These are phyloP conservation scores for Hippophae tibetana DNA, from an alignment of 306 rosid species.

Conservation along the genomic window DNA sequence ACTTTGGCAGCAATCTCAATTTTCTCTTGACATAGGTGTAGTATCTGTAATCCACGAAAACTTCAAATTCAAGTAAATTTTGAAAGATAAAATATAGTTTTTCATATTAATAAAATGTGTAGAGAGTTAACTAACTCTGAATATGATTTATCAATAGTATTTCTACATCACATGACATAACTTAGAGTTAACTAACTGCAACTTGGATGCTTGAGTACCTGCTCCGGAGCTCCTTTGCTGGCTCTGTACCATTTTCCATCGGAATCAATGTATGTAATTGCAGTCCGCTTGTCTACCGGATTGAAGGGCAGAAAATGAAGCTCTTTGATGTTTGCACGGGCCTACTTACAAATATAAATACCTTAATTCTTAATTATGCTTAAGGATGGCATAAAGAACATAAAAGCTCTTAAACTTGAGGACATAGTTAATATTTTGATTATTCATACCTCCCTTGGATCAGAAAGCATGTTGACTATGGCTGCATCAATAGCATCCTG, in stretches of 20 bases:
- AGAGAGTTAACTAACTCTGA: background rate
- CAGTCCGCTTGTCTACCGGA: constrained; percentile 88
- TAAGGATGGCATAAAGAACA: constrained; percentile 9
- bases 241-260: constrained; percentile 65
- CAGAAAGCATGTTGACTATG: constrained; percentile 67
- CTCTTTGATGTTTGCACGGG: constrained; percentile 66
- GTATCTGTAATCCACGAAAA: constrained; percentile 43
- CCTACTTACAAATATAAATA: constrained; percentile 27
- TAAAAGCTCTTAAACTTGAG: background rate
- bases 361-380: constrained; percentile 2
- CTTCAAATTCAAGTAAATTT: constrained; percentile 7
- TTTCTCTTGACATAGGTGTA: constrained; percentile 57
- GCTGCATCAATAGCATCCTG: constrained; percentile 87
- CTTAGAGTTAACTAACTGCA: background rate
- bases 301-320: constrained; percentile 85
- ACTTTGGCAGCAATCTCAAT: constrained; percentile 50
- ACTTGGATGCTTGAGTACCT: constrained; percentile 35
- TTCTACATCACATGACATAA: background rate
- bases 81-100: background rate
- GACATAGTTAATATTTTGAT: background rate
- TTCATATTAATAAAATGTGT: constrained; percentile 8
- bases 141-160: background rate
- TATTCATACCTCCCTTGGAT: constrained; percentile 68
- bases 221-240: constrained; percentile 92
- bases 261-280: constrained; percentile 59